Base-by-base conservation (phyloP, 1,284 basidiomycete species). In the Inonotus obliquus region DNA sequence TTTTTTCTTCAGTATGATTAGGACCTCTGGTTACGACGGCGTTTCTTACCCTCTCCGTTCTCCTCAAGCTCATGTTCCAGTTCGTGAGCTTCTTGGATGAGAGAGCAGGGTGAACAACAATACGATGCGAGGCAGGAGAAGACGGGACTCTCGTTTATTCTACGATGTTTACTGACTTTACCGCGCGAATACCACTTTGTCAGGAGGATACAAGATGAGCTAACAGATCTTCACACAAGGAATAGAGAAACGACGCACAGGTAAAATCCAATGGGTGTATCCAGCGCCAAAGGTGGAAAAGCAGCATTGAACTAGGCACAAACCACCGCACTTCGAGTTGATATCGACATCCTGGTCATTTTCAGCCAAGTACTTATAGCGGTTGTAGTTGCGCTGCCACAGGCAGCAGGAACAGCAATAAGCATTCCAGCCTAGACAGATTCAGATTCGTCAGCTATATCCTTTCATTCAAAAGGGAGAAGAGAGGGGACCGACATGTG, bases 361-460 rank as follows among this genome's bases (percentile, higher is more conserved):
- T 27, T 52, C 39, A 23, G 25, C 17, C 5, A 61, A 25, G 44
- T 61, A 61, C 21, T 61, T 47, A 54, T 61, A 61, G n/a, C 59
- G 59, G 45, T 61, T 61, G 17, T 56, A 61, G 53, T 61, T 61
- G 25, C 59, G 39, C 54, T 61, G 53, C 4, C 45, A 27, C 23
- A 48, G 17, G 11, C 37, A 55, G 11, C 32, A 44, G 11, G 53
- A 32, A 41, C 59, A 61, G 29, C 52, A 55, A 17, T 27, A 55
- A 13, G 59, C 41, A 27, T 29, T 23, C 59, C 53, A 61, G 52
- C 59, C 59, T 61, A 29, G 7, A 11, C 35, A 45, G 23, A 48
- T 11, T 2, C 17, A 48, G 19, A 10, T n/a, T 9, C 21, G 35
- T 48, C 1, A 19, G 45, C 45, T 25, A 10, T 10, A 17, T 10